Percentiles rank a stretch among this genome's conserved stretches.
These are phyloP conservation scores for Globisporangium cederbergense DNA, from an alignment of 352 stramenopile genomes.

Conservation along the genomic window DNA sequence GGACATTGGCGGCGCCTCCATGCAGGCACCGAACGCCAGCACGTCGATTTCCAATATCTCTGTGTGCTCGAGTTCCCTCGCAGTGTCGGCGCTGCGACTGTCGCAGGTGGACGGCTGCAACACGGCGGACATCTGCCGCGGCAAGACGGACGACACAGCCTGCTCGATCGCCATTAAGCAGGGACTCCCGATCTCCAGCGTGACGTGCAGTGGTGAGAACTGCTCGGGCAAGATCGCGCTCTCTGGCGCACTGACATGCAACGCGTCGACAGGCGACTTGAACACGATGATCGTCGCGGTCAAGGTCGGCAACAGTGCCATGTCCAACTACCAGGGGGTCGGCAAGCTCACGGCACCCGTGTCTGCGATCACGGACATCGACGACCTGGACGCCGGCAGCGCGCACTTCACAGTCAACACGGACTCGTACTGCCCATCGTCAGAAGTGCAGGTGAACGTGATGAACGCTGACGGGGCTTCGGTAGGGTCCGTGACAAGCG, in stretches of 20 bases:
- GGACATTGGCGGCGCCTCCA: slow-evolving; percentile 28
- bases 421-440: slow-evolving; percentile 34
- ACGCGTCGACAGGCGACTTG: slow-evolving; percentile 27
- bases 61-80: slow-evolving; percentile 45
- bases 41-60: slow-evolving; percentile 21
- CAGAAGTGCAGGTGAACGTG: slow-evolving; percentile 36
- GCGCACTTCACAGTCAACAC: slow-evolving; percentile 36
- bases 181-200: slow-evolving; percentile 27
- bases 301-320: slow-evolving; percentile 43
- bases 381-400: slow-evolving; percentile 28
- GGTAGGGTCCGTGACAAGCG: slow-evolving; percentile 9
- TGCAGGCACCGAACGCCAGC: slow-evolving; percentile 19
- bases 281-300: slow-evolving; percentile 47
- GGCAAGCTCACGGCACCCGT: slow-evolving; percentile 31
- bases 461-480: slow-evolving; percentile 13
- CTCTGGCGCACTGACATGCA: slow-evolving; percentile 39
- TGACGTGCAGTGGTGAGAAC: slow-evolving; percentile 38
- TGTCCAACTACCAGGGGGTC: slow-evolving; percentile 45
- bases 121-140: slow-evolving; percentile 49
- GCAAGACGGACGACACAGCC: slow-evolving; percentile 32
- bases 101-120: slow-evolving; percentile 57
- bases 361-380: slow-evolving; percentile 31
- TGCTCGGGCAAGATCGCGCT: slow-evolving; percentile 54
- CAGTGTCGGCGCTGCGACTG: slow-evolving; percentile 47
- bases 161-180: slow-evolving; percentile 45